These are phyloP conservation scores for Mucor indicus DNA, from an alignment of 371 early-diverging fungal species.

Conservation along the genomic window DNA sequence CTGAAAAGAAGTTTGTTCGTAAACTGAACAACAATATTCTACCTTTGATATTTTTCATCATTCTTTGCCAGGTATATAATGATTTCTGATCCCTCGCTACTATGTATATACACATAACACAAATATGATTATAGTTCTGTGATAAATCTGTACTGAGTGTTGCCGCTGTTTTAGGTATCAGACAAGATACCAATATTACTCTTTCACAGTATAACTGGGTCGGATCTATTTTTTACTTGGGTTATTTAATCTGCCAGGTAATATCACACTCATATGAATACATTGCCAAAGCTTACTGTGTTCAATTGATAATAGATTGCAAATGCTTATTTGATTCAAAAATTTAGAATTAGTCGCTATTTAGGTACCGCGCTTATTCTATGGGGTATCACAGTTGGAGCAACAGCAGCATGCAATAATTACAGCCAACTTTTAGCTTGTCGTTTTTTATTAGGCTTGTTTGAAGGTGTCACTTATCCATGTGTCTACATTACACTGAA, in stretches of 20 bases:
- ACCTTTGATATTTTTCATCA: conserved; percentile 18
- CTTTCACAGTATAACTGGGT: conserved; percentile 28
- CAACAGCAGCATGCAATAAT: conserved; percentile 19
- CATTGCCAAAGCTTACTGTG: no score
- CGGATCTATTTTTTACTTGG: conserved; percentile 35
- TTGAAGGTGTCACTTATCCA: conserved; percentile 34
- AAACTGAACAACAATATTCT: conserved; percentile 20
- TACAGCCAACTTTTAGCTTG: conserved; percentile 27
- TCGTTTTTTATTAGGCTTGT: conserved; percentile 31
- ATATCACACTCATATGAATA: not conserved
- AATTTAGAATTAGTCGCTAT: conserved; percentile 26
- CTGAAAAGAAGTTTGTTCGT: conserved; percentile 22
- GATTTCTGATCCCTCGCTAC: not conserved
- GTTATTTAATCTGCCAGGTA: conserved; percentile 35
- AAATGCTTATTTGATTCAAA: conserved; percentile 36
- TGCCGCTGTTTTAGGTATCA: conserved; percentile 34
- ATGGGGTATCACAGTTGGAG: conserved; percentile 31
- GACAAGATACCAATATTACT: conserved; percentile 17
- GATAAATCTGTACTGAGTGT: conserved; percentile 39
- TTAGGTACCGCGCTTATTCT: conserved; percentile 24
- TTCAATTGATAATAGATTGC: no score
- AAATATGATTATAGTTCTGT: conserved; percentile 21
- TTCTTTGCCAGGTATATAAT: conserved; percentile 21
- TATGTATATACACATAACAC: not conserved
- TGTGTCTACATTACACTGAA: conserved; percentile 25